Base-by-base conservation (phyloP, 2,329 filamentous ascomycete genomes). In the Pseudocercospora cruenta region DNA sequence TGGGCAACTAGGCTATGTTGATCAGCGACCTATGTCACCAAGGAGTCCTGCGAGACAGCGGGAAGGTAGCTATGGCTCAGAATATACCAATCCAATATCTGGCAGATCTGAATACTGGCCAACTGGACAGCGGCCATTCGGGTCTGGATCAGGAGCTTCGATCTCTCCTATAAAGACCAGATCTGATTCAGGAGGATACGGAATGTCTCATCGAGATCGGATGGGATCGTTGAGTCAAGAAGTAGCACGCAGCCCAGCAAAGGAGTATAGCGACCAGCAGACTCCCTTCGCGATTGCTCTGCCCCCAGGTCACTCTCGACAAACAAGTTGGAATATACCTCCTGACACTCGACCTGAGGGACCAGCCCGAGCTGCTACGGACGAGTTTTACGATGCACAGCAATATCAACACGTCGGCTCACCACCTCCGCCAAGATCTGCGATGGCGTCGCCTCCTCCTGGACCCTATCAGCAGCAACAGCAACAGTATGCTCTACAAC, bases 201-300 rank as follows among this genome's bases (percentile, higher is more conserved):
- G 33, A 45, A 24, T 31, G 19, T 24, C 62, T 33, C 47, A 51
- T 26, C 19, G 53, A 54, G 28, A 53, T 1, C 36, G 62, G 12
- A 58, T 71, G n/a, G 65, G 66, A 33, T 72, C 71, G 1, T 67
- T 69, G n/a, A 66, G 67, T 1, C 62, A 71, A 16, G 69, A 71
- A 28, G 63, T 70, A 26, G 70, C 69, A 12, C 69, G 73, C 19
- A 71, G 67, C 53, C 71, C 75, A 2, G 72, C 72, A 0, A 68
- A 68, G 28, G 68, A 71, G 24, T 72, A 75, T 54, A 51, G 63
- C 8, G 72, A 73, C 39, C 75, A 76, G 62, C 74, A 75, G 60
- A 72, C 71, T 1, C 73, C 74, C 5, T 76, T 70, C 70, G 59
- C 72, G 9, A 67, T 74, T 22, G 64, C 62, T 7, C n/a, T 76